These are phyloP conservation scores for Hericium alpestre DNA, from an alignment of 768 basidiomycete species.

Conservation along the genomic window DNA sequence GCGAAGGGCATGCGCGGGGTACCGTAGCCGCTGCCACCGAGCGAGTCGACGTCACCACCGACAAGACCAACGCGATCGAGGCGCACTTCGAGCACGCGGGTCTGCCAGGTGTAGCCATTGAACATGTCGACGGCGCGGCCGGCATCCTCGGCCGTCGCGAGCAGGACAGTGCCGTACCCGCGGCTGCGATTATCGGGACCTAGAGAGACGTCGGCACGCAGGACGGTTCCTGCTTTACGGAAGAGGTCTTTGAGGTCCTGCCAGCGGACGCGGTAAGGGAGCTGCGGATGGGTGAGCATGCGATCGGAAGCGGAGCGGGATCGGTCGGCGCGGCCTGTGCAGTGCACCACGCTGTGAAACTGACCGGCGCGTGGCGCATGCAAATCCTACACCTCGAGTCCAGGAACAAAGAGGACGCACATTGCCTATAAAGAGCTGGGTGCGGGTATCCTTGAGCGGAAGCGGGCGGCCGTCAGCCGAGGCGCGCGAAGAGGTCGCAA, in stretches of 20 bases:
- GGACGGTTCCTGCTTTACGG: constrained; percentile 72
- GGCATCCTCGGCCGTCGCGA: constrained; percentile 91
- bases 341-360: background rate
- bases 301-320: background rate
- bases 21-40: constrained; percentile 2
- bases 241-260: constrained; percentile 99
- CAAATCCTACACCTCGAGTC: background rate
- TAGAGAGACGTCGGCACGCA: constrained; percentile 41
- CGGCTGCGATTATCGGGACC: constrained; percentile 85
- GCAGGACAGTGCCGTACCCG: constrained; percentile 89
- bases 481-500: constrained; percentile 68
- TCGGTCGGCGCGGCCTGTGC: background rate
- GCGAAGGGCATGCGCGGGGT: constrained; percentile 5
- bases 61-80: constrained; percentile 72
- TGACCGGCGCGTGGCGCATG: too few relatives aligned
- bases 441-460: constrained; percentile 73
- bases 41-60: constrained; percentile 19
- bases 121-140: constrained; percentile 91
- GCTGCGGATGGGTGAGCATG: constrained; percentile 29
- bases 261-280: constrained; percentile 96
- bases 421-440: constrained; percentile 94
- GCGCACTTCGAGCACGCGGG: constrained; percentile 81
- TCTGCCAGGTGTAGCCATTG: constrained; percentile 97
- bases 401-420: constrained; percentile 34
- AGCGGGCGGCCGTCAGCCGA: constrained; percentile 34